Evolutionary conservation across 805 yeast species (phyloP).

Genomic region (Saturnispora saitoi): DNA sequence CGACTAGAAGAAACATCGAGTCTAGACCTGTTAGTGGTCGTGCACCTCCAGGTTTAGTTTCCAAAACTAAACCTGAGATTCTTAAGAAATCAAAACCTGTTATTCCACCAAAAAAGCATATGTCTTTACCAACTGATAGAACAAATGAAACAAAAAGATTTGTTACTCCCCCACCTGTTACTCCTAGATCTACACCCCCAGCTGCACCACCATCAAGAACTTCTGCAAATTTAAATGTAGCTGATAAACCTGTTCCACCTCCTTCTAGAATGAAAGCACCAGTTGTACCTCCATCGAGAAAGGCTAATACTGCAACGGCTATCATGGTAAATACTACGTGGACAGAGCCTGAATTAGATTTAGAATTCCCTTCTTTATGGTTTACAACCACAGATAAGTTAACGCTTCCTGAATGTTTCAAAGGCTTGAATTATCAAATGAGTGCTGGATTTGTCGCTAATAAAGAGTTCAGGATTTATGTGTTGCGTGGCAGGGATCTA

Average conservation of each 20-base stretch:
- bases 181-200: constrained; percentile 14
- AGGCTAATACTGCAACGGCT: not conserved
- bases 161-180: constrained; percentile 8
- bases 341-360: constrained; percentile 32
- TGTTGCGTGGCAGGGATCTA: constrained; percentile 36
- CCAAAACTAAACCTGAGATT: constrained; percentile 7
- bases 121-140: not conserved
- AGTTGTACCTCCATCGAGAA: constrained; percentile 18
- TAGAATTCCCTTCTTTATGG: constrained; percentile 41
- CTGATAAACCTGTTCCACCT: constrained; percentile 29
- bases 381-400: constrained; percentile 27
- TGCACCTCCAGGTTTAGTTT: constrained; percentile 7
- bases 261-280: constrained; percentile 22
- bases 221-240: not conserved
- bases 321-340: constrained; percentile 10
- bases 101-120: constrained; percentile 7
- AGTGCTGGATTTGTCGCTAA: constrained; percentile 24
- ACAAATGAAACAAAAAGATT: not conserved
- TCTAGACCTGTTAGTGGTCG: constrained; percentile 4
- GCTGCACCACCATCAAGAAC: constrained; percentile 11
- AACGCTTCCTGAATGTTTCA: constrained; percentile 32
- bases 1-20: constrained; percentile 15
- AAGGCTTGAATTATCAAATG: constrained; percentile 29
- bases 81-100: constrained; percentile 9
- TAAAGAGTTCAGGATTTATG: constrained; percentile 28